Base-by-base conservation (phyloP, 768 basidiomycete genomes). In the Gyrodon lividus region DNA sequence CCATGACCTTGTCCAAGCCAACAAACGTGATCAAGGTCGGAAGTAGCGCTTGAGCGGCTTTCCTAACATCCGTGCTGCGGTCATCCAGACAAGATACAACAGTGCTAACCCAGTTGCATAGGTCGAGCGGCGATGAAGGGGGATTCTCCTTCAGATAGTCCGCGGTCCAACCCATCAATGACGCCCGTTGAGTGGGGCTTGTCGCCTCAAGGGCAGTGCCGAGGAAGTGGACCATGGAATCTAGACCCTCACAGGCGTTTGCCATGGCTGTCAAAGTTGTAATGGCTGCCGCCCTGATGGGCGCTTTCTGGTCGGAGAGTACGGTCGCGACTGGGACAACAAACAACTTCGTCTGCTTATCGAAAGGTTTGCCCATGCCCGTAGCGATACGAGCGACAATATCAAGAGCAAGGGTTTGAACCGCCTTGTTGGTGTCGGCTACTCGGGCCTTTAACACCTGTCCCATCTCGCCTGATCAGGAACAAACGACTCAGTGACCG, bases 321-420 rank as follows among this genome's bases (percentile, higher is more conserved):
- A 92, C 93, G 6, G 86, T 85, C 4, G 86, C 84, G 19, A 98
- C 77, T 0, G 94, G 84, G 0, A 82, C 69, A 8, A 82, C 80
- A 60, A 94, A 88, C 50, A 92, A 74, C 28, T 87, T 85, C 2
- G 81, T 77, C 61, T 96, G 80, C 68, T 91, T 96, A 62, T 98
- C 96, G 63, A 99, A 98, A 2, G 91, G 82, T 64, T 88, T 92
- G 37, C 93, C 94, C 92, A 99, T 98, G 2, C 93, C 95, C 2
- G 78, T 82, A 6, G 97, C 93, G 56, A 98, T 84, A 28, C 92
- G 88, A 31, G 86, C 79, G 47, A 98, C 84, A 50, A 96, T 87
- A 63, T 96, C 93, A 19, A 99, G 80, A 20, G 96, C 89, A 41
- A 97, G 77, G 13, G 78, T 74, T 68, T 98, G 97, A 30, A 98